Percentiles rank a stretch among this genome's conserved stretches.
Conservation (phyloP, 2,329 filamentous ascomycete species). For the Tolypocladium capitatum region DNA sequence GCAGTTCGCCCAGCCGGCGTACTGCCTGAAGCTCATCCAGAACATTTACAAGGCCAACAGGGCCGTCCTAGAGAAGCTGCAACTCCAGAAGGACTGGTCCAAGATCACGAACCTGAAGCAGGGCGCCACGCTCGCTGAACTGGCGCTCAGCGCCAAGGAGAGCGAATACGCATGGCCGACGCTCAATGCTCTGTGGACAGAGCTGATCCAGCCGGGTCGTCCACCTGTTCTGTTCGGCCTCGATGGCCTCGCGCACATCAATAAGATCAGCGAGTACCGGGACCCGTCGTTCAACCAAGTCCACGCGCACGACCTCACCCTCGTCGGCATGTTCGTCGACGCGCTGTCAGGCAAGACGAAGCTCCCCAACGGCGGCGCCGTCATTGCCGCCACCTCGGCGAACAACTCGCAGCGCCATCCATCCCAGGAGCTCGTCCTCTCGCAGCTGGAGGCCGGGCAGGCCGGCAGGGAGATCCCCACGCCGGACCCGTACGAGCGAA, state of each 20-base stretch:
- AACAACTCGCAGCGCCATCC: conserved; percentile 55
- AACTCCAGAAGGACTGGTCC: conserved; percentile 30
- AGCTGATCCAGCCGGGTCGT: conserved; percentile 47
- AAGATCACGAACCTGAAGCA: conserved; percentile 32
- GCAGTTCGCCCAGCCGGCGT: conserved; percentile 66
- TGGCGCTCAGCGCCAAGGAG: conserved; percentile 60
- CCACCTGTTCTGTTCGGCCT: conserved; percentile 57
- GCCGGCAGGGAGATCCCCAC: conserved; percentile 22
- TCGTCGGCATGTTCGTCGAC: conserved; percentile 63
- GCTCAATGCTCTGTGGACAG: conserved; percentile 69
- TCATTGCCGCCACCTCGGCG: conserved; percentile 61
- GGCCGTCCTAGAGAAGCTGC: conserved; percentile 41
- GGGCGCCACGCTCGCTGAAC: conserved; percentile 50
- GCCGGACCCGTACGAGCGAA: conserved; percentile 39
- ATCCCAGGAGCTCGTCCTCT: conserved; percentile 56
- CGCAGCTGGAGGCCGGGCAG: conserved; percentile 35
- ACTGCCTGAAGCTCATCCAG: conserved; percentile 60
- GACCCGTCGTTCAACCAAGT: conserved; percentile 57
- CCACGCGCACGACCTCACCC: conserved; percentile 72
- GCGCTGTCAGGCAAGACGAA: conserved; percentile 47
- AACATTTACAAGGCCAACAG: conserved; percentile 63
- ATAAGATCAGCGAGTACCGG: conserved; percentile 66
- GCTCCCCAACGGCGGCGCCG: conserved; percentile 61
- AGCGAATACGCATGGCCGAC: conserved; percentile 67
- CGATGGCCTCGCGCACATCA: conserved; percentile 71